phyloP scores from a whole-genome alignment of 345 rosid species.

The Eucalyptus tenuipes region DNA sequence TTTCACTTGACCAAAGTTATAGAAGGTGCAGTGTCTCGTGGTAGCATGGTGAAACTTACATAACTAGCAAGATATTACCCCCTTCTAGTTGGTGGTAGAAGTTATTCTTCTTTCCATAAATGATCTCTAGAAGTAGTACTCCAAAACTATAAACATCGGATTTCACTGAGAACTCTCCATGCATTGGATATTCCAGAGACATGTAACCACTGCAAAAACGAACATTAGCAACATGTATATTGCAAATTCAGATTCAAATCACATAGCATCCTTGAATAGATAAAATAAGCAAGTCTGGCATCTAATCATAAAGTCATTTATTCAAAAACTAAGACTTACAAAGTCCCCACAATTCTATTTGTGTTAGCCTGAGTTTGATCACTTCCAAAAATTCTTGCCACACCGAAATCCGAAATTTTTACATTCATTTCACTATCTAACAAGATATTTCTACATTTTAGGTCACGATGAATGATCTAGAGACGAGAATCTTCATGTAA shows the following conservation, averaged over 20 bases:
- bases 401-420: not conserved
- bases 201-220: not conserved
- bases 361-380: not conserved
- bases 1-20: not conserved
- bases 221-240: not conserved
- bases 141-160: not conserved
- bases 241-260: not conserved
- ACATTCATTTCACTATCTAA: not conserved
- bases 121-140: not conserved
- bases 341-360: not conserved
- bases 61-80: not conserved
- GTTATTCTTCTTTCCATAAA: not conserved
- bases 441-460: not conserved
- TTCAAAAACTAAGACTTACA: not conserved
- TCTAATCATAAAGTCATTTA: not conserved
- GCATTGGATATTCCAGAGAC: not conserved
- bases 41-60: not conserved
- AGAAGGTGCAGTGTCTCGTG: rapidly evolving
- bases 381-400: not conserved
- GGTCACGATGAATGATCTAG: not conserved
- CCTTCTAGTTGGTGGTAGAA: not conserved
- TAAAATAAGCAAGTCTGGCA: not conserved
- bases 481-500: not conserved
- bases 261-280: not conserved
- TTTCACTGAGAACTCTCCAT: not conserved